Conservation (phyloP, 192 early-diverging fungal genomes). For the Coemansia asiatica region DNA sequence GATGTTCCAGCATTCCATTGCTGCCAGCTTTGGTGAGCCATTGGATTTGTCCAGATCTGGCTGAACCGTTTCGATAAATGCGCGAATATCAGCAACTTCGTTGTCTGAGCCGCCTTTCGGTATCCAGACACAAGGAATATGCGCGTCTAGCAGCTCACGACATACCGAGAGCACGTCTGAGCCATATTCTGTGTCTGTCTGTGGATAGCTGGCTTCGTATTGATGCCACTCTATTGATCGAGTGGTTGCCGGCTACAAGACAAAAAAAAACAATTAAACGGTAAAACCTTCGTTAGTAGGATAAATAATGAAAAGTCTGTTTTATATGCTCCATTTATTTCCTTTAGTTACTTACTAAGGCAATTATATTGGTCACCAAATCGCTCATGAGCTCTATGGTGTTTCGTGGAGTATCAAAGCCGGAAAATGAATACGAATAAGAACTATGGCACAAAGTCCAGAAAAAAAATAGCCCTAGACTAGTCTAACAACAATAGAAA, state of each 20-base stretch:
- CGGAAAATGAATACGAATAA: neutral
- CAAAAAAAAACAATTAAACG: neutral
- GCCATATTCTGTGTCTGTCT: neutral
- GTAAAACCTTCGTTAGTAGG: neutral
- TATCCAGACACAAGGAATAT: slow-evolving; percentile 43
- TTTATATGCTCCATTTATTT: neutral
- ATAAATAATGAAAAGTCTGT: neutral
- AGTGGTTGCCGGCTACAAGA: slow-evolving; percentile 22
- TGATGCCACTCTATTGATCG: slow-evolving; percentile 44
- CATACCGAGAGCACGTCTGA: slow-evolving; percentile 31
- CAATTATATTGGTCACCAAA: slow-evolving; percentile 50
- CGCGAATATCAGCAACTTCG: slow-evolving; percentile 11
- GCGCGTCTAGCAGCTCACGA: slow-evolving; percentile 34
- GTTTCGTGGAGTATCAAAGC: neutral
- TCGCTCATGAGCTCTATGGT: slow-evolving; percentile 26
- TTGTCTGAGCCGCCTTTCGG: slow-evolving; percentile 1
- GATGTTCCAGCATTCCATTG: slow-evolving; percentile 21
- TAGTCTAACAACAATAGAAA: too few species aligned
- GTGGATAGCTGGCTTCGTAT: slow-evolving; percentile 26
- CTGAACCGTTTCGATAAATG: neutral
- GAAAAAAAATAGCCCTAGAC: neutral
- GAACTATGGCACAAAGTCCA: neutral
- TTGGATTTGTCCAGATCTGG: neutral
- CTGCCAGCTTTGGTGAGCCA: neutral
- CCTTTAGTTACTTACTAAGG: slow-evolving; percentile 37